These are phyloP conservation scores for Pezicula radicicola DNA, from an alignment of 2,329 filamentous ascomycete species.

Conservation along the genomic window DNA sequence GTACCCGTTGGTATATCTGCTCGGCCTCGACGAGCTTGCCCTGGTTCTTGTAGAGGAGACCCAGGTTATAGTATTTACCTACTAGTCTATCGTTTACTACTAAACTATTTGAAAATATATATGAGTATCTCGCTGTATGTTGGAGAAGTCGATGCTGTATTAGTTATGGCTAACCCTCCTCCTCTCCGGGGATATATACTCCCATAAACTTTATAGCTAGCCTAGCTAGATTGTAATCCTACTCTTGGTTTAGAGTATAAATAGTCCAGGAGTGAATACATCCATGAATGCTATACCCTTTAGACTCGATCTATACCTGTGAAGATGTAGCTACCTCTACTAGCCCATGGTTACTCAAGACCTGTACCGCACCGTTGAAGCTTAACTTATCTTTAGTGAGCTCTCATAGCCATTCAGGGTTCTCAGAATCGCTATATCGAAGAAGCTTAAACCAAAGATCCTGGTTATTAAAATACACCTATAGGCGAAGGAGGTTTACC, in stretches of 20 bases:
- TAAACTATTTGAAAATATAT: conserved; percentile 12
- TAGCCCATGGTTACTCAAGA: conserved; percentile 35
- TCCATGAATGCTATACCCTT: conserved; percentile 12
- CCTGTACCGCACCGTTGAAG: conserved; percentile 19
- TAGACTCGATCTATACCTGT: conserved; percentile 1
- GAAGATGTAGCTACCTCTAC: conserved; percentile 18
- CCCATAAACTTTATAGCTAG: conserved; percentile 12
- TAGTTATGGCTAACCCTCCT: not conserved
- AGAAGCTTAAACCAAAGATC: conserved; percentile 44
- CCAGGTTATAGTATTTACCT: conserved; percentile 15
- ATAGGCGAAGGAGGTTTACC: conserved; percentile 35
- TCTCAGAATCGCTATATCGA: conserved; percentile 16
- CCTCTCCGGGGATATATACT: conserved; percentile 1
- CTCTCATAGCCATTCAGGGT: conserved; percentile 19
- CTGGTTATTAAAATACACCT: conserved; percentile 39
- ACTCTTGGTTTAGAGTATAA: conserved; percentile 9
- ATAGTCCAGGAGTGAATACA: conserved; percentile 12
- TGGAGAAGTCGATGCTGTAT: conserved; percentile 4
- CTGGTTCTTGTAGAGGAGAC: too few relatives aligned
- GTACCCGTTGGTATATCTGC: too few relatives aligned
- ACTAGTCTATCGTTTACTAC: conserved; percentile 1
- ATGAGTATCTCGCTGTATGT: conserved; percentile 1
- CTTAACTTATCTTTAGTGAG: conserved; percentile 12
- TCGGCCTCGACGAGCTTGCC: too few relatives aligned
- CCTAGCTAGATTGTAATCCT: conserved; percentile 9